Evolutionary conservation across 2,329 filamentous ascomycete genomes (phyloP).

Genomic region (Calonectria fujianensis): DNA sequence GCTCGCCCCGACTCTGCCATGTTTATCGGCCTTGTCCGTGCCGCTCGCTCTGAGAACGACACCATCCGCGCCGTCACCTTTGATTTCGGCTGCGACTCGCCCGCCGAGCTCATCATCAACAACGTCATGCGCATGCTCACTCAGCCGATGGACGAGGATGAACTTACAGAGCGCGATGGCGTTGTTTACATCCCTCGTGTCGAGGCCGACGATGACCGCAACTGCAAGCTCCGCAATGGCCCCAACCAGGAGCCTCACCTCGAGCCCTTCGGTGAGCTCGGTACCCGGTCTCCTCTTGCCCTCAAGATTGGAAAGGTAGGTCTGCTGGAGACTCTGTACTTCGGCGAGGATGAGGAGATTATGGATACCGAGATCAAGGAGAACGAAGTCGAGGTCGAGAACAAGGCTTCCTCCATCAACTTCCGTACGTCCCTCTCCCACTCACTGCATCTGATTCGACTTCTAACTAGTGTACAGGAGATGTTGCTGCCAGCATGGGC

Average conservation of each 20-base stretch:
- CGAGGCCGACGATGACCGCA: conserved; percentile 50
- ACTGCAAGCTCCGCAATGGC: conserved; percentile 51
- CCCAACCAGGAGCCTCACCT: conserved; percentile 50
- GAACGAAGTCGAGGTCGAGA: conserved; percentile 40
- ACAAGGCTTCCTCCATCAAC: conserved; percentile 38
- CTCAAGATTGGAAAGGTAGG: conserved; percentile 41
- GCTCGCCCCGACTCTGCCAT: conserved; percentile 35
- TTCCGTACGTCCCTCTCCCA: conserved; percentile 42
- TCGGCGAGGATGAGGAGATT: conserved; percentile 37
- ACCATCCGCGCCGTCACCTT: conserved; percentile 38
- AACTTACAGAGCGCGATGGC: conserved; percentile 50
- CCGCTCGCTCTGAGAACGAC: conserved; percentile 37
- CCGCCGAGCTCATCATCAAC: conserved; percentile 38
- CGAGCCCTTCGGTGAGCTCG: conserved; percentile 32
- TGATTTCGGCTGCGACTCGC: conserved; percentile 37
- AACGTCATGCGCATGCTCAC: conserved; percentile 46
- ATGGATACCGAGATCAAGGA: conserved; percentile 35
- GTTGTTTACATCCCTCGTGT: conserved; percentile 50
- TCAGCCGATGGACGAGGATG: conserved; percentile 46
- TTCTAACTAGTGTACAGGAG: conserved; percentile 32
- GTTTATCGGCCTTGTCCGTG: conserved; percentile 36
- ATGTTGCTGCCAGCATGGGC: conserved; percentile 53
- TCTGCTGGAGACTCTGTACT: conserved; percentile 40
- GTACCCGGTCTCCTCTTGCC: conserved; percentile 31
- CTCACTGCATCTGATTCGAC: conserved; percentile 37